These are phyloP conservation scores for Byssochlamys sp. DNA, from an alignment of 2,329 filamentous ascomycete species.

Conservation along the genomic window DNA sequence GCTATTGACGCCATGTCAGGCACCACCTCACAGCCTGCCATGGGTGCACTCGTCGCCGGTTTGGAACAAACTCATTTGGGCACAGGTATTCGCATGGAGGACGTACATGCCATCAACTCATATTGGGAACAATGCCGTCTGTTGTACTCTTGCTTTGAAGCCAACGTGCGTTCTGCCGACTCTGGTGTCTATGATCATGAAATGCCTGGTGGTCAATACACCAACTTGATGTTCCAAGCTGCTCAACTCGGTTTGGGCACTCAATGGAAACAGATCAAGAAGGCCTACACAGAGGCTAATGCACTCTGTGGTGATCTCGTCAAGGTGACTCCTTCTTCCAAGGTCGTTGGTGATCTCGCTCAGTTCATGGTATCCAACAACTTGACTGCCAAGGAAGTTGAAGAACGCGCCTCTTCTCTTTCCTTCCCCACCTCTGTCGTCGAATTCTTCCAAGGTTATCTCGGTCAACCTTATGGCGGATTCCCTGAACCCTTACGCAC, in stretches of 20 bases:
- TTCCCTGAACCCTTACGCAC: constrained; percentile 93
- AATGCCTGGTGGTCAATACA: constrained; percentile 94
- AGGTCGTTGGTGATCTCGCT: constrained; percentile 94
- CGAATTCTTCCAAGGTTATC: constrained; percentile 94
- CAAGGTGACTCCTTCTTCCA: constrained; percentile 97
- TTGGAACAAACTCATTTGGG: constrained; percentile 74
- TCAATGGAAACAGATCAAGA: constrained; percentile 98
- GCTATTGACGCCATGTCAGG: constrained; percentile 94
- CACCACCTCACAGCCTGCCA: constrained; percentile 96
- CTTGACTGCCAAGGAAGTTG: constrained; percentile 70
- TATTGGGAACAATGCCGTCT: constrained; percentile 97
- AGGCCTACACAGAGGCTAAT: constrained; percentile 96
- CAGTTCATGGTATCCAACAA: constrained; percentile 99
- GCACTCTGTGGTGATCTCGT: constrained; percentile 94
- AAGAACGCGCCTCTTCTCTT: constrained; percentile 73
- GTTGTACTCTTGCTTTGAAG: constrained; percentile 96
- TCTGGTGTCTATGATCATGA: constrained; percentile 91
- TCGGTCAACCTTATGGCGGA: constrained; percentile 95
- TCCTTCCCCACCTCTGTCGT: constrained; percentile 96
- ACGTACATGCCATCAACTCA: constrained; percentile 77
- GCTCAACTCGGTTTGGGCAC: constrained; percentile 87
- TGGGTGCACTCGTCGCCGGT: constrained; percentile 84
- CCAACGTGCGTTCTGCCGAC: constrained; percentile 83
- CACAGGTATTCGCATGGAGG: no score
- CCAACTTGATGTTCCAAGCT: constrained; percentile 99